Evolutionary conservation across 176 grass and related monocot species (phyloP).

Genomic region (Paspalum notatum): DNA sequence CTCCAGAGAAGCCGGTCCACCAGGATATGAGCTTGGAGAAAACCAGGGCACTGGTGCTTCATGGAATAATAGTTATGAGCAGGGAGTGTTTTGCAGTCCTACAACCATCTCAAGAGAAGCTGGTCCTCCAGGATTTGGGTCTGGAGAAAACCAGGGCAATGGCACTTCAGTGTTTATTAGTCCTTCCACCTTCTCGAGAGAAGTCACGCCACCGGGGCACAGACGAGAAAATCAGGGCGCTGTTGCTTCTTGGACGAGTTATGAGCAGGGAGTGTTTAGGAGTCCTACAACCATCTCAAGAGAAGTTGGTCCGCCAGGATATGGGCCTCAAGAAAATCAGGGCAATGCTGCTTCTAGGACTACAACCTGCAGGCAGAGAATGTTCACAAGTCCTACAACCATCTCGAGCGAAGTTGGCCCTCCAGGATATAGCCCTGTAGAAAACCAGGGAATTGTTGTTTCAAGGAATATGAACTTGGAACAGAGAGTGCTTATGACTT

Average conservation of each 20-base stretch:
- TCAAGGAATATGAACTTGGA: slow-evolving; percentile 8
- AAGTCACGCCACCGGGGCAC: slow-evolving; percentile 2
- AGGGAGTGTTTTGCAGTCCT: neutral
- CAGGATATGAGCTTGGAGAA: slow-evolving; percentile 8
- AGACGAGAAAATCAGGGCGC: slow-evolving; percentile 2
- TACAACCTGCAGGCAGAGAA: neutral
- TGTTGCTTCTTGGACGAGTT: neutral
- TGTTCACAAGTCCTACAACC: neutral
- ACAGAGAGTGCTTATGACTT: neutral
- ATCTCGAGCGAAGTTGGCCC: neutral
- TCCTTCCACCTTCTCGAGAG: slow-evolving; percentile 10
- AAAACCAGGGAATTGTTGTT: neutral
- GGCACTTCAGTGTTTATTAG: neutral
- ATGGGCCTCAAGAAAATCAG: neutral
- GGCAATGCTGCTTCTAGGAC: slow-evolving; percentile 4
- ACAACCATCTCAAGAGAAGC: neutral
- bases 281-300: slow-evolving; percentile 13
- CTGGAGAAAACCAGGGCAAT: neutral
- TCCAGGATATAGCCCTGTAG: slow-evolving; percentile 8
- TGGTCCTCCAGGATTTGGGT: neutral
- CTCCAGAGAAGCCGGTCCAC: slow-evolving; percentile 8
- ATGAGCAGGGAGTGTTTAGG: neutral
- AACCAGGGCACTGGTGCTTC: neutral
- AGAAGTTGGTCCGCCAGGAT: slow-evolving; percentile 12
- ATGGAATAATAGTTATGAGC: neutral